Evolutionary conservation across 2,329 filamentous ascomycete genomes (phyloP), one percentile per base, ranked within the genome.

Genomic region (Fusarium brevicatenulatum): DNA sequence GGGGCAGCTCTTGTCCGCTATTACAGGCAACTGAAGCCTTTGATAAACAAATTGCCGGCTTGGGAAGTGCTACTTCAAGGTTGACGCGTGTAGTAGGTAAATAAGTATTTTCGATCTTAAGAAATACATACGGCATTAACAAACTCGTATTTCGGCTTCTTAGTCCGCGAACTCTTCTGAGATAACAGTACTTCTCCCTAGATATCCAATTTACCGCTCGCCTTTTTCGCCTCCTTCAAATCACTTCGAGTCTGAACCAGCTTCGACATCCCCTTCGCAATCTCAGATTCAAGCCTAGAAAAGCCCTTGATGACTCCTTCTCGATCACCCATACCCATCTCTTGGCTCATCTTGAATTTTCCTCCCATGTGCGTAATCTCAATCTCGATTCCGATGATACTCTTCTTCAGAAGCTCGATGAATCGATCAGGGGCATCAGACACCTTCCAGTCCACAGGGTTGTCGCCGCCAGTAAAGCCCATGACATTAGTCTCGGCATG

Each of bases 341-440:
- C 90, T 80, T 92, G 90, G 71, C 88, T 91, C 90, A 91, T 91
- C 82, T 92, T 92, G 72, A 88, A 90, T 81, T 91, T 91, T 18
- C 90, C 90, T 54, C 87, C 86, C 39, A 92, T 77, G 9, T 84
- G 77, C 2, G 85, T 83, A 63, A 92, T 85, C 46, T 81, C 79
- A 46, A 92, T 88, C 77, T 91, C 88, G 19, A 92, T 84, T 0
- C 90, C 90, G 37, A 91, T 85, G 49, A 91, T 90, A 44, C 81
- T 84, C 81, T 88, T 91, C 79, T 86, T 87, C 76, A 91, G 71
- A 16, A 91, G 73, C 12, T 88, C 84, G 12, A 91, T 78, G 78
- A 90, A 93, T 1, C 75, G 78, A 16, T 83, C 82, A 0, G 88
- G 89, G 6, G 90, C 90, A 63, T 91, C 89, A 0, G 81, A 76